Conservation (phyloP, 1,284 basidiomycete genomes). For the Porodaedalea pini region DNA sequence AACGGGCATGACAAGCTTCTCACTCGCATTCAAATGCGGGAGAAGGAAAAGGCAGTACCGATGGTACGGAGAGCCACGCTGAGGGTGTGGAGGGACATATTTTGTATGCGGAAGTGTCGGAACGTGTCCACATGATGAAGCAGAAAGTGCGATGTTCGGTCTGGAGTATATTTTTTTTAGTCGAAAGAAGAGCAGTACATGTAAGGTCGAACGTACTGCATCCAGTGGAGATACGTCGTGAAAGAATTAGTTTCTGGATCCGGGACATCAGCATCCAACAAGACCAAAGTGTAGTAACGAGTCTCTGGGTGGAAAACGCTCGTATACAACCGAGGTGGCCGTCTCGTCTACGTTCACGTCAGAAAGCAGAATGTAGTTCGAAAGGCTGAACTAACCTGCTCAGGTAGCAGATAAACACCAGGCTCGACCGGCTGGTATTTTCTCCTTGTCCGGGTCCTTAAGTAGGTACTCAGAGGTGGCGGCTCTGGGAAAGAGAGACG, state of each 20-base stretch:
- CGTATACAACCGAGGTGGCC: constrained; percentile 60
- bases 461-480: constrained; percentile 29
- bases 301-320: constrained; percentile 79
- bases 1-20: constrained; percentile 38
- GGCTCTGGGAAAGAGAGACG: constrained; percentile 53
- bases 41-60: constrained; percentile 78
- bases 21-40: constrained; percentile 50
- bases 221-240: constrained; percentile 80
- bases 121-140: constrained; percentile 44
- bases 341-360: constrained; percentile 47
- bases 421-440: constrained; percentile 61
- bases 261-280: constrained; percentile 90
- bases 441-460: constrained; percentile 34
- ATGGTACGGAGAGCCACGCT: constrained; percentile 81
- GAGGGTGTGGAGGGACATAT: constrained; percentile 87
- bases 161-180: constrained; percentile 35
- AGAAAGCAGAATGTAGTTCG: neutral
- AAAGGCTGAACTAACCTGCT: constrained; percentile 44
- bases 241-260: constrained; percentile 62
- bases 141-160: constrained; percentile 78
- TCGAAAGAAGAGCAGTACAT: neutral
- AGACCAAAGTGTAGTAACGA: constrained; percentile 82
- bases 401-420: constrained; percentile 61
- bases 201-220: constrained; percentile 57
- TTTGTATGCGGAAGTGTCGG: constrained; percentile 50